Evolutionary conservation across 441 rosid species (phyloP).

Genomic region (Syzygium syzygioides): DNA sequence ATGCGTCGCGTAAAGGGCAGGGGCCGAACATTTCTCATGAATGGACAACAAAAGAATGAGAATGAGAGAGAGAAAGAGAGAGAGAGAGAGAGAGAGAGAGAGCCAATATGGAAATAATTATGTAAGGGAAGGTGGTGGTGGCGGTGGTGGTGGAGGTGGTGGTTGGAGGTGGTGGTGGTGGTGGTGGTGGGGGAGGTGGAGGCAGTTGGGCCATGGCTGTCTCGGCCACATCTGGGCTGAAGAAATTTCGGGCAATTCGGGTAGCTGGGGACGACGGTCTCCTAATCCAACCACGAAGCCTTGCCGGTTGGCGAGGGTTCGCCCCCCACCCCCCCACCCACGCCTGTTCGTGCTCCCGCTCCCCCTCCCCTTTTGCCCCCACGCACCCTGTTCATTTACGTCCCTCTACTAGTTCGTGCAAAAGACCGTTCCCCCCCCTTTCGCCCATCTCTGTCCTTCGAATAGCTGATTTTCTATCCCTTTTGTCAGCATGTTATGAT

Average conservation of each 20-base stretch:
- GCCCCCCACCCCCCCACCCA: too few relatives aligned
- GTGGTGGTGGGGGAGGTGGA: not conserved
- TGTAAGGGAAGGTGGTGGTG: not conserved
- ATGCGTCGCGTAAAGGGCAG: rapidly evolving
- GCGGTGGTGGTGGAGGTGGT: not conserved
- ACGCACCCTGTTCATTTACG: not conserved
- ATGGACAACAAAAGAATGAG: not conserved
- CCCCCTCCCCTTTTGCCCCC: not conserved
- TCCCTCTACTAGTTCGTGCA: not conserved
- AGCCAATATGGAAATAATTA: not conserved
- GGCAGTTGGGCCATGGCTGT: conserved; percentile 37
- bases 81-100: not conserved
- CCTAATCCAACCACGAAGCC: not conserved
- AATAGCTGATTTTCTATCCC: not conserved
- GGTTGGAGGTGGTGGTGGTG: too few relatives aligned
- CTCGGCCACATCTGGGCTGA: conserved; percentile 18
- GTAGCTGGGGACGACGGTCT: not conserved
- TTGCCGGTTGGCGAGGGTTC: conserved; percentile 6
- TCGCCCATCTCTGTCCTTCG: not conserved
- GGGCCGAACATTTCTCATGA: rapidly evolving
- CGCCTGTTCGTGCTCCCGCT: not conserved
- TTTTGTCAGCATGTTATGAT: not conserved
- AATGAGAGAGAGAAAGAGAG: not conserved
- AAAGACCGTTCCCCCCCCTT: not conserved
- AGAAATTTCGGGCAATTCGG: not conserved